Evolutionary conservation across 2,329 filamentous ascomycete species (phyloP).

Genomic region (Venturia effusa): DNA sequence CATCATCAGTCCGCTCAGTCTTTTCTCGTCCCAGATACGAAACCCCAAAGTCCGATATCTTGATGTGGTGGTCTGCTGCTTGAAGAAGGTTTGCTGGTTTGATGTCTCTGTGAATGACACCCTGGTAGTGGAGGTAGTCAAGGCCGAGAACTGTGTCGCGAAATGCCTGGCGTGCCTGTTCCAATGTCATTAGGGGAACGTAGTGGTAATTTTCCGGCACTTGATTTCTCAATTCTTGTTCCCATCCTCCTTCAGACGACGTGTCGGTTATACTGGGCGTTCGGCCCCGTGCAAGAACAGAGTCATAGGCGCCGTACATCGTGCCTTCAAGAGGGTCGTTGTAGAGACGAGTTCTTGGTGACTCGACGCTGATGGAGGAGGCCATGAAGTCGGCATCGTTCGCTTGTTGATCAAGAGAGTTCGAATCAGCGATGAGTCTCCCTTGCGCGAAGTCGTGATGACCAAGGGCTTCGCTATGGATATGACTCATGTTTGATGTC

Average conservation of each 20-base stretch:
- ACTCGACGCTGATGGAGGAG: background rate
- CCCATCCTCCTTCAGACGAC: slow-evolving; percentile 46
- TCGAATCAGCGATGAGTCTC: slow-evolving; percentile 1
- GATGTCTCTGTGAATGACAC: slow-evolving; percentile 41
- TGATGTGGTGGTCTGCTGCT: slow-evolving; percentile 74
- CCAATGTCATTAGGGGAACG: slow-evolving; percentile 83
- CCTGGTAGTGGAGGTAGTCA: slow-evolving; percentile 63
- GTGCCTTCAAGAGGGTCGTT: slow-evolving; percentile 50
- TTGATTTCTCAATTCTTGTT: slow-evolving; percentile 53
- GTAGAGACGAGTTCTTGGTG: background rate
- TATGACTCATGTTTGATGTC: slow-evolving; percentile 14
- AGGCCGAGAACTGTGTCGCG: slow-evolving; percentile 86
- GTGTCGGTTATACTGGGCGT: slow-evolving; percentile 76
- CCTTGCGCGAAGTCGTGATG: slow-evolving; percentile 14
- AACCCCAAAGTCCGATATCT: slow-evolving; percentile 98
- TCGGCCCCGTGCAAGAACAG: slow-evolving; percentile 45
- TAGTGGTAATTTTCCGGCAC: slow-evolving; percentile 84
- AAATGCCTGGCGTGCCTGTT: slow-evolving; percentile 73
- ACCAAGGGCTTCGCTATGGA: slow-evolving; percentile 16
- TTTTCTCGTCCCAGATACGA: slow-evolving; percentile 90
- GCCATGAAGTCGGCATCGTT: slow-evolving; percentile 5
- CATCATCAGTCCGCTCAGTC: slow-evolving; percentile 63
- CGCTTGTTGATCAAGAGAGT: slow-evolving; percentile 17
- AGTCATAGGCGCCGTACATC: slow-evolving; percentile 64
- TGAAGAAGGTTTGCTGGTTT: slow-evolving; percentile 74